Evolutionary conservation across 495 filamentous ascomycete species (phyloP), one percentile per base, ranked within the genome.

Genomic region (Aspergillus cristatus): DNA sequence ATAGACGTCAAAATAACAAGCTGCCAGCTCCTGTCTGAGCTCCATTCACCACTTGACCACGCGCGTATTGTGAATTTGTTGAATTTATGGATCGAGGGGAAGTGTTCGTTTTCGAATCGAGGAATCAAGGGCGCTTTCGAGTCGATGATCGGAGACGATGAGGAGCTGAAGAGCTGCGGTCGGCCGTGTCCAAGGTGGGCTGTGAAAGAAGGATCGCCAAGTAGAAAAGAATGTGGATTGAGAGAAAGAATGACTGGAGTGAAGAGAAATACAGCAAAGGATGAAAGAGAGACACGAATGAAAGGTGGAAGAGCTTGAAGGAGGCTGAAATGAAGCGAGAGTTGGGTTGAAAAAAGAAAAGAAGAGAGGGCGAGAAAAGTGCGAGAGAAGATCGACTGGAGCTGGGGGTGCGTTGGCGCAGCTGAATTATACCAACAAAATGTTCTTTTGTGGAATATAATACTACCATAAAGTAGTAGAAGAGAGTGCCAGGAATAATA

Each of bases 281-380:
- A 18, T 34, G 14, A 32, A 35, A 28, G 18, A 35, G 31, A 11
- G 37, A 42, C 38, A 40, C 20, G 15, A 35, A 15, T 34, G 42
- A 35, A 32, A n/a, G n/a, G n/a, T 30, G 33, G n/a, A 42, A 38
- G 29, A 33, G 10, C 17, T 14, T 28, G 36, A 37, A 32, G 18
- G 3, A 26, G 36, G 25, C 32, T 20, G 33, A 32, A 26, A 43
- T 17, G 38, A 52, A 46, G 35, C 39, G 40, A 42, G 37, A 37
- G 30, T 28, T 36, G 30, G 43, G 41, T 41, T 46, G 34, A 14
- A 15, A 35, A 32, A 18, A 30, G 16, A 15, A 28, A 28, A 40
- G 14, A 5, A 25, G 5, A n/a, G 12, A 30, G 28, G n/a, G 28
- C 13, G 28, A 6, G 4, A 30, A 30, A 14, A 30, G 28, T 6